Evolutionary conservation across 2,329 filamentous ascomycete genomes (phyloP).

Genomic region (Xylaria sp.): DNA sequence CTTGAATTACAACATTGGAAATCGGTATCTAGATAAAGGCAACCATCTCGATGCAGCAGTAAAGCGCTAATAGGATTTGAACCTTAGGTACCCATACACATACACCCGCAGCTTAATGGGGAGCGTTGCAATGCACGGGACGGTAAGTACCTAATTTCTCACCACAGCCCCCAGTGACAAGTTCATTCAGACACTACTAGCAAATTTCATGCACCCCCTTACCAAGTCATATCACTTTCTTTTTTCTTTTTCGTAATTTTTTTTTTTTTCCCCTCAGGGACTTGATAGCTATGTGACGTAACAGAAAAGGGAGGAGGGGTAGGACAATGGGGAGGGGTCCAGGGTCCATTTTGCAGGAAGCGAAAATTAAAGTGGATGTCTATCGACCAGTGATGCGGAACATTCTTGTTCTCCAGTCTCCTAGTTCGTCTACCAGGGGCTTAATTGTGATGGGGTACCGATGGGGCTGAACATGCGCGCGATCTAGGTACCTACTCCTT

Average conservation of each 20-base stretch:
- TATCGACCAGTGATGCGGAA: slow-evolving; percentile 22
- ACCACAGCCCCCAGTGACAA: too few species aligned
- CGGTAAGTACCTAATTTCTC: too few species aligned
- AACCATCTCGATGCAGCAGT: neutral
- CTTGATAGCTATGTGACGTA: slow-evolving; percentile 14
- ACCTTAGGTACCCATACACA: neutral
- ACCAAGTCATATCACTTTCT: neutral
- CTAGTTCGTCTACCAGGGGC: slow-evolving; percentile 10
- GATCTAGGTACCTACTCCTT: neutral
- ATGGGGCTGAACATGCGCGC: neutral
- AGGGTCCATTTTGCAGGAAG: slow-evolving; percentile 10
- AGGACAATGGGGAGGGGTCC: slow-evolving; percentile 10
- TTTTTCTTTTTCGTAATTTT: neutral
- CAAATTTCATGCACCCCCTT: too few species aligned
- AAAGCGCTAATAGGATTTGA: neutral
- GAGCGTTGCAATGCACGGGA: neutral
- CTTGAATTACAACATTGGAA: neutral
- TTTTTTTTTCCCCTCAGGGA: neutral
- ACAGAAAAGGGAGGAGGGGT: slow-evolving; percentile 19
- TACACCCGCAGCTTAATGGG: neutral
- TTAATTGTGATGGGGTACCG: slow-evolving; percentile 9
- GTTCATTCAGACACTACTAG: too few species aligned
- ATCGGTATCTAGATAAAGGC: neutral
- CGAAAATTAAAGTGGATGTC: slow-evolving; percentile 18
- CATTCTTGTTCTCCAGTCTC: slow-evolving; percentile 16